These are phyloP conservation scores for Penicillium simplicissimum DNA, from an alignment of 495 filamentous ascomycete species.

Conservation along the genomic window DNA sequence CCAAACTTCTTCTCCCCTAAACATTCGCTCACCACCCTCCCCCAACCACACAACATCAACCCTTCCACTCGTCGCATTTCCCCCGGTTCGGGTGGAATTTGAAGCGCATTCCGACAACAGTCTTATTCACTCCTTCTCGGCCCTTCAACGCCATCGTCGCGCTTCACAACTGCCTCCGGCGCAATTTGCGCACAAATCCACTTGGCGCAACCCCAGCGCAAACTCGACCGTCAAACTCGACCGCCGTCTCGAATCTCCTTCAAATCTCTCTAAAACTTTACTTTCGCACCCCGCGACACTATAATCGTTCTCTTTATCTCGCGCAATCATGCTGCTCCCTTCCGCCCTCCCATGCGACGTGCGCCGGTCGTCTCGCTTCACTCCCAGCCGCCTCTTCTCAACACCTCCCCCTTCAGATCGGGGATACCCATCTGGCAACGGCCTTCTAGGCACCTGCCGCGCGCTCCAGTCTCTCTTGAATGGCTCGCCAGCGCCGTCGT, in stretches of 20 bases:
- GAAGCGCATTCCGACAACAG: constrained; percentile 31
- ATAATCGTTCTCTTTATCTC: neutral
- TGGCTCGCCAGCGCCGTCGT: constrained; percentile 40
- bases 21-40: constrained; percentile 20
- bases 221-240: neutral
- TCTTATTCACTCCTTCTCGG: constrained; percentile 23
- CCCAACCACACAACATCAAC: constrained; percentile 1
- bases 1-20: constrained; percentile 21
- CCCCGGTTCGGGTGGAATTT: constrained; percentile 27
- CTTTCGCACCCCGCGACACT: constrained; percentile 4
- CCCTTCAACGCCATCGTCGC: constrained; percentile 21
- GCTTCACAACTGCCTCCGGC: constrained; percentile 39
- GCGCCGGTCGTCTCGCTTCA: constrained; percentile 53
- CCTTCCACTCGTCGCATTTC: neutral
- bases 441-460: constrained; percentile 68
- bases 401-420: constrained; percentile 61
- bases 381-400: constrained; percentile 62
- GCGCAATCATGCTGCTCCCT: constrained; percentile 63
- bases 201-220: constrained; percentile 12
- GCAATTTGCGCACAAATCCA: constrained; percentile 32
- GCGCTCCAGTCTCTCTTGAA: constrained; percentile 68
- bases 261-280: constrained; percentile 10
- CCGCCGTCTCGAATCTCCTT: constrained; percentile 7
- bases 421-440: constrained; percentile 51
- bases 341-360: constrained; percentile 71